A percentile compares a stretch with the other conserved stretches of the same genome.
Evolutionary conservation across 768 basidiomycete species (phyloP).

Genomic region (Pulveroboletus sp.): DNA sequence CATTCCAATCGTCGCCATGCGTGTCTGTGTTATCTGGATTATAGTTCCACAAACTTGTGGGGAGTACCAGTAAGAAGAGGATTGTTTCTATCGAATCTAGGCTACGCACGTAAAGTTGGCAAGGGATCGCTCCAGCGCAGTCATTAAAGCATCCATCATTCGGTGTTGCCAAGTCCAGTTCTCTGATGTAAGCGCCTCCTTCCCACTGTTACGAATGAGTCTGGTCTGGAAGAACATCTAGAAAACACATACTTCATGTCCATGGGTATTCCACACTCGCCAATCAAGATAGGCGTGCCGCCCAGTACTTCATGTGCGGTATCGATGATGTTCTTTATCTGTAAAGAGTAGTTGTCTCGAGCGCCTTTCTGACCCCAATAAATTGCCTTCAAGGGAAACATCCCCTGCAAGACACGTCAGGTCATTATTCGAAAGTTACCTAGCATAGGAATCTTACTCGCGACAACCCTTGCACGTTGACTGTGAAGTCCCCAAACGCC

Average conservation of each 20-base stretch:
- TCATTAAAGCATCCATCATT: conserved; percentile 95
- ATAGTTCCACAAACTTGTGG: conserved; percentile 84
- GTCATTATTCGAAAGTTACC: not conserved
- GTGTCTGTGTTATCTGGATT: conserved; percentile 82
- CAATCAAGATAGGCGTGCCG: conserved; percentile 80
- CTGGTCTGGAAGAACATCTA: not conserved
- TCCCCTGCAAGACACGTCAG: conserved; percentile 53
- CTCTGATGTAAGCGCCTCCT: conserved; percentile 65
- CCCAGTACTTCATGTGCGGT: conserved; percentile 66
- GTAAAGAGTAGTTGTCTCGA: conserved; percentile 76
- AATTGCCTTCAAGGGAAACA: conserved; percentile 74
- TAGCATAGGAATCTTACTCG: conserved; percentile 43
- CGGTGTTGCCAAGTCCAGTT: conserved; percentile 78
- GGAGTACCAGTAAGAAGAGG: not conserved
- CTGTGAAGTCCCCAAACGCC: conserved; percentile 77
- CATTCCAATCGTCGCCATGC: conserved; percentile 88
- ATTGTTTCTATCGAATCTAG: not conserved
- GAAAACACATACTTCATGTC: conserved; percentile 79
- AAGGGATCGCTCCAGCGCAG: conserved; percentile 70
- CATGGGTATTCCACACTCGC: conserved; percentile 95
- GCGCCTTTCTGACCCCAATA: conserved; percentile 86
- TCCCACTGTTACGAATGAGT: conserved; percentile 42
- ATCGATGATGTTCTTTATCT: conserved; percentile 76
- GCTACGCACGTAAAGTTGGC: conserved; percentile 79
- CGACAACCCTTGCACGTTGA: conserved; percentile 91